These are phyloP conservation scores for Fusarium camptoceras DNA, from an alignment of 2,329 filamentous ascomycete species.

Conservation along the genomic window DNA sequence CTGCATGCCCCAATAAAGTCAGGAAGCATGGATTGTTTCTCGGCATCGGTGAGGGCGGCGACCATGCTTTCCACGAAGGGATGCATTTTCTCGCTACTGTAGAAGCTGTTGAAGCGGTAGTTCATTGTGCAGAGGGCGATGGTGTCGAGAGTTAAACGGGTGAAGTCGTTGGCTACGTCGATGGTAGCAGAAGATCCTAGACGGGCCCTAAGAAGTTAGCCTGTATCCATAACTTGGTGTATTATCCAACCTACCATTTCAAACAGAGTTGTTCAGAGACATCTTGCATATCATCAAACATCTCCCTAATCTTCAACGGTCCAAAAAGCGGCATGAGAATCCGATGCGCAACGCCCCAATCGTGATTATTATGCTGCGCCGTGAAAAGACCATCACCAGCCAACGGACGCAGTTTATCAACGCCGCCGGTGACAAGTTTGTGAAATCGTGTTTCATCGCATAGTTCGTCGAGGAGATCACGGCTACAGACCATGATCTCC, in stretches of 20 bases:
- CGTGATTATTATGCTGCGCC: constrained; percentile 60
- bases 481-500: background rate
- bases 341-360: constrained; percentile 77
- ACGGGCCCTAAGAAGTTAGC: constrained; percentile 2
- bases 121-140: constrained; percentile 19
- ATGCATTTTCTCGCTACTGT: constrained; percentile 11
- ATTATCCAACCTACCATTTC: constrained; percentile 59
- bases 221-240: accelerated
- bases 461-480: constrained; percentile 62
- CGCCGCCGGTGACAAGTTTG: constrained; percentile 64
- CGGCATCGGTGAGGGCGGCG: background rate
- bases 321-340: constrained; percentile 77
- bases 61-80: constrained; percentile 4
- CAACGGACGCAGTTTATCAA: constrained; percentile 67
- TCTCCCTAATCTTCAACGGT: constrained; percentile 72
- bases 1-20: background rate
- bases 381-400: constrained; percentile 76
- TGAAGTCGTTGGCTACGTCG: constrained; percentile 8
- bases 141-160: constrained; percentile 2
- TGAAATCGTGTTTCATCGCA: constrained; percentile 73
- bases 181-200: background rate
- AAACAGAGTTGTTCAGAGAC: constrained; percentile 73
- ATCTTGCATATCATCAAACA: constrained; percentile 78
- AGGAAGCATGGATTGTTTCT: background rate
- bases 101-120: constrained; percentile 24